These are phyloP conservation scores for Hordeum vulgare DNA, from an alignment of 176 grass and related monocot species.

Conservation along the genomic window DNA sequence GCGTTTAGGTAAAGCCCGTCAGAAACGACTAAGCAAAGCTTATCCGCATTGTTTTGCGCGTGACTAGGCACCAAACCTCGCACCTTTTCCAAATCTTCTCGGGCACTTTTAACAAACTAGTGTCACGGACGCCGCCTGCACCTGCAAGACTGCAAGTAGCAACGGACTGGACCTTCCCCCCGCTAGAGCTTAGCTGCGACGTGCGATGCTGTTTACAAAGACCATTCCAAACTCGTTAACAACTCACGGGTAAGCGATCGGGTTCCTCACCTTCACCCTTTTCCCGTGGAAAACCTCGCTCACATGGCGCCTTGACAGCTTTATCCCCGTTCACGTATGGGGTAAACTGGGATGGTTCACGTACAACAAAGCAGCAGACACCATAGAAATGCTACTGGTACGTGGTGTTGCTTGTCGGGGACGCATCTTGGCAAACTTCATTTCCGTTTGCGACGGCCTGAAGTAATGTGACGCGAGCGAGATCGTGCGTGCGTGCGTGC, in stretches of 20 bases:
- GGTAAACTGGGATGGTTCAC: no score
- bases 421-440: not conserved
- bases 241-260: not conserved
- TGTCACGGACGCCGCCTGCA: not conserved
- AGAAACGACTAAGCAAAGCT: not conserved
- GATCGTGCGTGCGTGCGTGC: no score
- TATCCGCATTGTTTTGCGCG: not conserved
- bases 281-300: not conserved
- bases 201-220: not conserved
- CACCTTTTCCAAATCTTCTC: not conserved
- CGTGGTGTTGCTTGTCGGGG: not conserved
- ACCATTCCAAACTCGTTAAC: not conserved
- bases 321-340: no score
- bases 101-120: not conserved
- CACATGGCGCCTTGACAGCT: no score
- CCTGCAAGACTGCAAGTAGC: not conserved
- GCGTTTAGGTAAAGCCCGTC: not conserved
- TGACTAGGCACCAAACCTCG: not conserved
- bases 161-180: not conserved
- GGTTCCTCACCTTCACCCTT: not conserved
- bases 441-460: not conserved
- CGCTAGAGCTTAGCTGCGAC: no score
- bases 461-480: no score
- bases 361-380: no score
- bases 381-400: no score